phyloP scores from a whole-genome alignment of 78 protist species.

The slime mould (Dictyostelium discoideum) region DNA sequence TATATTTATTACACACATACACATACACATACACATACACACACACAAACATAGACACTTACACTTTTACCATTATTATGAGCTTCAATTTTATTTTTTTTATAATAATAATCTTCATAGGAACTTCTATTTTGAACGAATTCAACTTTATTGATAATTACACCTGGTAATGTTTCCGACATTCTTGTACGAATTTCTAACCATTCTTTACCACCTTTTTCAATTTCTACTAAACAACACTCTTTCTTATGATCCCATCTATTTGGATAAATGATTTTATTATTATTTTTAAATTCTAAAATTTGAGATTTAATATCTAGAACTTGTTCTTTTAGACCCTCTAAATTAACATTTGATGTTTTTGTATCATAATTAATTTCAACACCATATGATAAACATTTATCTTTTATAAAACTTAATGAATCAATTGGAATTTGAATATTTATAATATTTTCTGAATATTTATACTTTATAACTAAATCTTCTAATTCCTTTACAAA shows the following conservation, averaged over 20 bases:
- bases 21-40: no score
- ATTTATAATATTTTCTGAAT: neutral
- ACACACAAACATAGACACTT: neutral
- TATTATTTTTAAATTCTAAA: neutral
- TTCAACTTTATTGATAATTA: neutral
- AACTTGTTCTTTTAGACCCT: neutral
- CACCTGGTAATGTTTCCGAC: neutral
- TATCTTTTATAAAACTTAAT: neutral
- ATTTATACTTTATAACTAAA: neutral
- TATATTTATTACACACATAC: neutral
- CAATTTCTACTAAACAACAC: neutral
- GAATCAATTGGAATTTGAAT: neutral
- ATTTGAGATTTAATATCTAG: neutral
- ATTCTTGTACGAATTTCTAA: neutral
- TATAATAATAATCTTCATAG: neutral
- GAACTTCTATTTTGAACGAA: conserved; percentile 10
- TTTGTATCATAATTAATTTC: neutral
- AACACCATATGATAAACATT: neutral
- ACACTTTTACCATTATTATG: neutral
- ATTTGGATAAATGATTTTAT: neutral
- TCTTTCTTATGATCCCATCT: neutral
- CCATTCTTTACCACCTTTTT: neutral
- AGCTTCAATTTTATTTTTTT: neutral
- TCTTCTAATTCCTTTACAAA: neutral
- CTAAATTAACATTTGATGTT: neutral